Evolutionary conservation across 768 basidiomycete species (phyloP).

Genomic region (Amanita thiersii): DNA sequence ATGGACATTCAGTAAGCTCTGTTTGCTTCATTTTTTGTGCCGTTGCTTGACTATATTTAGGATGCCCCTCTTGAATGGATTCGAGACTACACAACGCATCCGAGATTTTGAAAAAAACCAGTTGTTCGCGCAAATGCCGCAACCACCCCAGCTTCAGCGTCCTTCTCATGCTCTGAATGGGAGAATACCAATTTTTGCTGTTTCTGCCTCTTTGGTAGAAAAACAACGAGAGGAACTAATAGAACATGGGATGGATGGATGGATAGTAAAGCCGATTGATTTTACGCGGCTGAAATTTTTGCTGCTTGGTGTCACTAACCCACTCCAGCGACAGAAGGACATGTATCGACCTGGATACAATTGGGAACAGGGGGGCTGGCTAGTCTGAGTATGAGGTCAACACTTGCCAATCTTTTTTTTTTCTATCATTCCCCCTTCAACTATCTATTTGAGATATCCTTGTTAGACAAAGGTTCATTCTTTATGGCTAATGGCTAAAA

Average conservation of each 20-base stretch:
- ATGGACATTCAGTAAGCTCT: conserved; percentile 75
- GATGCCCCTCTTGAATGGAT: conserved; percentile 77
- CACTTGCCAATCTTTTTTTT: too few relatives aligned
- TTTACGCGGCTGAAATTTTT: conserved; percentile 57
- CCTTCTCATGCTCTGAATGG: conserved; percentile 45
- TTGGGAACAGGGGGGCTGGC: conserved; percentile 64
- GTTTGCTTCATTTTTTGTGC: background rate
- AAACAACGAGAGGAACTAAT: conserved; percentile 45
- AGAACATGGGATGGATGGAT: conserved; percentile 63
- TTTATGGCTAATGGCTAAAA: too few relatives aligned
- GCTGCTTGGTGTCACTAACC: conserved; percentile 51
- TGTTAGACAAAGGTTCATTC: too few relatives aligned
- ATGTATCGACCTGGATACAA: conserved; percentile 41
- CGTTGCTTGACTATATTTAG: conserved; percentile 22
- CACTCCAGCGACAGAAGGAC: conserved; percentile 39
- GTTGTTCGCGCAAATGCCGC: background rate
- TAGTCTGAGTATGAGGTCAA: conserved; percentile 22
- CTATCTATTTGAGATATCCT: too few relatives aligned
- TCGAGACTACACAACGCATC: conserved; percentile 60
- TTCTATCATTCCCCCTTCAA: too few relatives aligned
- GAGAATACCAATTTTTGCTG: conserved; percentile 74
- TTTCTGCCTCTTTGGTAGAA: conserved; percentile 66
- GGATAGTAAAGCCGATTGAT: conserved; percentile 79
- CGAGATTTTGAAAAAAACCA: conserved; percentile 46
- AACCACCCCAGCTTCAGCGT: conserved; percentile 15